Conservation (phyloP, 768 basidiomycete species). For the Fomitopsis serialis region DNA sequence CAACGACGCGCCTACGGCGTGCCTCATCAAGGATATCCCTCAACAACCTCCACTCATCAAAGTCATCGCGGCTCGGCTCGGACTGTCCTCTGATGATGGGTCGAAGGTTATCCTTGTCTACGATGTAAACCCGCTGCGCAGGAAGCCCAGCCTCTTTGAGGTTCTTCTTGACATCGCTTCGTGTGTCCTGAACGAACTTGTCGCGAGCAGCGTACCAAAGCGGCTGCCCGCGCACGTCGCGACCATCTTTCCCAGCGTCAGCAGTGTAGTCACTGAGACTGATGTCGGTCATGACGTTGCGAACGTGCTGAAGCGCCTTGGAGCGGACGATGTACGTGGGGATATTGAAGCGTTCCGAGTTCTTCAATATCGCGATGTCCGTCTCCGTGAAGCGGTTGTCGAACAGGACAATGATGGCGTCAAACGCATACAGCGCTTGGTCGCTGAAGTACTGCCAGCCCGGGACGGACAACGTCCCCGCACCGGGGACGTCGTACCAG, state of each 20-base stretch:
- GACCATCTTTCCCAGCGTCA: too few relatives aligned
- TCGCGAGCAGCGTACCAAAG: too few relatives aligned
- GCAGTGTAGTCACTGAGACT: background rate
- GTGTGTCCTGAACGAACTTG: background rate
- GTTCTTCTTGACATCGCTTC: background rate
- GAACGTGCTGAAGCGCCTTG: background rate
- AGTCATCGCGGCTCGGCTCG: too few relatives aligned
- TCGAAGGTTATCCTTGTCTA: too few relatives aligned
- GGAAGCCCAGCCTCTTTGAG: background rate
- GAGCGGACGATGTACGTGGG: constrained; percentile 5
- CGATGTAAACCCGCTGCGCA: background rate
- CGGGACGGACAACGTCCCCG: background rate
- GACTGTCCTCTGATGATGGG: too few relatives aligned
- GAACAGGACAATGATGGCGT: background rate
- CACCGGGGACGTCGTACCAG: constrained; percentile 1
- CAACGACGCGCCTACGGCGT: too few relatives aligned
- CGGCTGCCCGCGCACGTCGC: too few relatives aligned
- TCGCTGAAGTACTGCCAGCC: constrained; percentile 1
- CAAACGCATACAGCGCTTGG: background rate
- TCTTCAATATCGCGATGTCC: constrained; percentile 3
- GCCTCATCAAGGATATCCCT: background rate
- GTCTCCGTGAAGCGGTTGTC: constrained; percentile 1
- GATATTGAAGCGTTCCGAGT: background rate
- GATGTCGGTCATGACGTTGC: background rate
- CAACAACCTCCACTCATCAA: background rate